phyloP scores from a whole-genome alignment of 2,329 filamentous ascomycete genomes.

The Diplodia corticola region DNA sequence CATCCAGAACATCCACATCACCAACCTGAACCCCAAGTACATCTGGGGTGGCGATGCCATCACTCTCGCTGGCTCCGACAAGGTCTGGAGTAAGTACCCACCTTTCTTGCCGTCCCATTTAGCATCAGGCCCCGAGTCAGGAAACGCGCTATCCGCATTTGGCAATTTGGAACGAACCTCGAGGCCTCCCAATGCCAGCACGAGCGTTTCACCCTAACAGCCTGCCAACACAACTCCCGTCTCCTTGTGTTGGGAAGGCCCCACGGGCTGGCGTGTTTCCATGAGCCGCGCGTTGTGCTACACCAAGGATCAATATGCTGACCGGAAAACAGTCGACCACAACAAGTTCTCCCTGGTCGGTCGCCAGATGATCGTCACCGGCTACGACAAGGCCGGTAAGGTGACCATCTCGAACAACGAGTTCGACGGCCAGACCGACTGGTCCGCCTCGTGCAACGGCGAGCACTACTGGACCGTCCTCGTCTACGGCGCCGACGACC shows the following conservation, averaged over 20 bases:
- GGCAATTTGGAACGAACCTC: background rate
- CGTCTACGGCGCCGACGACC: conserved; percentile 43
- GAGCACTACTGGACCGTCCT: conserved; percentile 30
- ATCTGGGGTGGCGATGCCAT: conserved; percentile 45
- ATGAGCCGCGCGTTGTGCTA: background rate
- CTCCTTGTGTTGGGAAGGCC: background rate
- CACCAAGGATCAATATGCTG: background rate
- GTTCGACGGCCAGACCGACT: conserved; percentile 47
- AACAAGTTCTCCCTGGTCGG: conserved; percentile 46
- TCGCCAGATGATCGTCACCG: conserved; percentile 47
- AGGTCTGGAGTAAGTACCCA: conserved; percentile 34
- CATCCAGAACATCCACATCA: conserved; percentile 44
- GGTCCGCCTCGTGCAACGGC: conserved; percentile 46
- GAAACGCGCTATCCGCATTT: conserved; percentile 3
- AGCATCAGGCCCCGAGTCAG: background rate
- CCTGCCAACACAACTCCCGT: background rate
- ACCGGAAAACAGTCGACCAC: conserved; percentile 19
- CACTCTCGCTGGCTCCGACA: conserved; percentile 37
- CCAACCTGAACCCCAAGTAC: conserved; percentile 39
- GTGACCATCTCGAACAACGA: conserved; percentile 52
- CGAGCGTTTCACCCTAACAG: background rate
- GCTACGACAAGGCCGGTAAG: conserved; percentile 36
- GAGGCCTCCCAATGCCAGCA: background rate
- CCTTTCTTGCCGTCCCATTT: conserved; percentile 21
- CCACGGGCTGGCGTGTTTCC: background rate